A percentile compares a stretch with the other conserved stretches of the same genome.
These are phyloP conservation scores for Globisporangium megalacanthum DNA, from an alignment of 352 stramenopile genomes.

Conservation along the genomic window DNA sequence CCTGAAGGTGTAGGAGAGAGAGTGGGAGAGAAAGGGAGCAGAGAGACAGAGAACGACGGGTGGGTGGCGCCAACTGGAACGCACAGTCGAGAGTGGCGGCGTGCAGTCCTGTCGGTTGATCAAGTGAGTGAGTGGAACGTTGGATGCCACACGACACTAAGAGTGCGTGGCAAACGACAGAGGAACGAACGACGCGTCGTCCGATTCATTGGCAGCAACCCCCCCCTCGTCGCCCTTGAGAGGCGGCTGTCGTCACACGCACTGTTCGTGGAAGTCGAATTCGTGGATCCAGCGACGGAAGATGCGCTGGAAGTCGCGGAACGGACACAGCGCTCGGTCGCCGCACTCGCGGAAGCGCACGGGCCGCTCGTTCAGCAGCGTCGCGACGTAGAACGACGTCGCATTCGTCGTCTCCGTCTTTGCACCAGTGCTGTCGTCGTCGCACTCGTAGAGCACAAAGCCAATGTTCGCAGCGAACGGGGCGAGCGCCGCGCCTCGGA, in stretches of 20 bases:
- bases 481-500: conserved; percentile 49
- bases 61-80: too few species aligned
- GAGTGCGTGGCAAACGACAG: not conserved
- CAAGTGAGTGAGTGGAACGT: too few species aligned
- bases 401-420: not conserved
- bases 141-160: too few species aligned
- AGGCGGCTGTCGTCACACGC: conserved; percentile 6
- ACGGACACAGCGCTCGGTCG: conserved; percentile 34
- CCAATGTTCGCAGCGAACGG: conserved; percentile 81
- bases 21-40: not conserved
- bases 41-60: not conserved
- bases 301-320: conserved; percentile 46
- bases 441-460: conserved; percentile 77
- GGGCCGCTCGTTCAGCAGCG: conserved; percentile 60
- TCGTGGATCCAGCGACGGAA: conserved; percentile 67
- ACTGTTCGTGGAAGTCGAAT: conserved; percentile 58
- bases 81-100: too few species aligned
- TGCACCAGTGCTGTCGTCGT: not conserved
- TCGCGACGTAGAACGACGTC: conserved; percentile 37
- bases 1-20: conserved; percentile 12
- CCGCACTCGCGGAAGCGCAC: conserved; percentile 52
- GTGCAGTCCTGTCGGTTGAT: too few species aligned
- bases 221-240: too few species aligned
- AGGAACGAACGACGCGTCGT: too few species aligned
- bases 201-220: too few species aligned